Evolutionary conservation across 495 filamentous ascomycete genomes (phyloP), one percentile per base, ranked within the genome.

Genomic region (Pseudoneurospora amorphoporcata): DNA sequence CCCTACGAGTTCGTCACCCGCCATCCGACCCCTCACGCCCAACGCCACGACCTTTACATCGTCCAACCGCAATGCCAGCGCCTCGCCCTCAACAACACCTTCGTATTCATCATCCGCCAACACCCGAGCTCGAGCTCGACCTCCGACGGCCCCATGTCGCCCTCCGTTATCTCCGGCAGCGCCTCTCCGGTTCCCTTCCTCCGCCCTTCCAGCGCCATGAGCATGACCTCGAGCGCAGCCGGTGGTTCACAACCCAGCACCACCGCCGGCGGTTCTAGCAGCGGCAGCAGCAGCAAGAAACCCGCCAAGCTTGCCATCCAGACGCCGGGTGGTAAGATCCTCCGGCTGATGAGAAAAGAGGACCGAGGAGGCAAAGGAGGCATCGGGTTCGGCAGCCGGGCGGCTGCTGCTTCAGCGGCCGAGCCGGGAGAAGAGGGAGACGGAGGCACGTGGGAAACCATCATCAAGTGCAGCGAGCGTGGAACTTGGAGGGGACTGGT

Each of bases 261-360:
- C n/a, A 77, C 80, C 10, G 68, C 69, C 32, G 83, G 76, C 69
- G 84, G 76, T 17, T 80, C 81, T n/a, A 78, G 72, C 12, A 82
- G 79, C 39, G 29, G 43, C 3, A 82, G 79, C 39, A 37, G 43
- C 3, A 47, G 71, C 16, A 89, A 89, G 72, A 99, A 99, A 80
- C 94, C 96, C 4, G 95, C 96, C 12, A 99, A 99, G 79, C 81
- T 99, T 35, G 95, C 95, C 1, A 95, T 99, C 45, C 95, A 99
- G 82, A 92, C 92, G 3, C 95, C 95, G 0, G 90, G 90, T n/a
- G 96, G 96, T 68, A 99, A 98, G 83, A 97, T 99, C 73, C 84
- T 98, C 37, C 84, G 95, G 69, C 83, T 99, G 68, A 95, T 92
- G 83, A 88, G 94, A 45, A 98, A 98, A 82, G 91, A 91, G 47